Evolutionary conservation across 2,329 filamentous ascomycete species (phyloP), one percentile per base, ranked within the genome.

Genomic region (Ophiocordyceps camponoti-floridani): DNA sequence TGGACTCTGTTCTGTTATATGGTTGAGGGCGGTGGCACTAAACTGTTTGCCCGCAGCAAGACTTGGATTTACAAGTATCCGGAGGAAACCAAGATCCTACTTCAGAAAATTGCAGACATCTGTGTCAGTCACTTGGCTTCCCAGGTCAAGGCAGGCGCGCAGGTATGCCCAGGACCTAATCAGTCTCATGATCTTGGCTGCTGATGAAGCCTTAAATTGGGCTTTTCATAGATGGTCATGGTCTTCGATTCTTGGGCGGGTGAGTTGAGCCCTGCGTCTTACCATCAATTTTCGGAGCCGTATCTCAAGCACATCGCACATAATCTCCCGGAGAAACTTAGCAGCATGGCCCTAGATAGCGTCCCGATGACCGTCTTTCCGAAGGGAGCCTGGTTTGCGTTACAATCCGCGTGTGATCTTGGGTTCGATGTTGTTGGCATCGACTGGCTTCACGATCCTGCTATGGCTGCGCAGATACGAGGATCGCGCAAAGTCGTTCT

Each of bases 1-100:
- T 98, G 91, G 86, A 98, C 91, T 2, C 65, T 98, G 47, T 74
- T 98, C 57, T 94, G 89, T 68, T 98, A 98, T 68, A 98, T 98
- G 91, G 86, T 96, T 16, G 91, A 98, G 64, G 91, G 91, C 14
- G 91, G 91, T 42, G 91, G 91, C 40, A 93, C 83, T 53, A 96
- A 96, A 69, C 70, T 96, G 58, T 96, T 96, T 66, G 79, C 84
- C 48, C 81, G 94, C 64, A 82, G 78, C 56, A 98, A 98, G 73
- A 94, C 84, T 26, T 98, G 91, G 91, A 79, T 96, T 48, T 98
- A 89, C 71, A 86, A 77, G 62, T 86, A 95, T 56, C 74, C 83
- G 0, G 71, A 83, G 50, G 85, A 83, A 59, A 79, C 81, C 48
- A 87, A 91, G 67, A 77, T 72, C 48, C 65, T 98, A 51, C 66